Conservation (phyloP, 2,329 filamentous ascomycete species). For the Exophiala mesophila region DNA sequence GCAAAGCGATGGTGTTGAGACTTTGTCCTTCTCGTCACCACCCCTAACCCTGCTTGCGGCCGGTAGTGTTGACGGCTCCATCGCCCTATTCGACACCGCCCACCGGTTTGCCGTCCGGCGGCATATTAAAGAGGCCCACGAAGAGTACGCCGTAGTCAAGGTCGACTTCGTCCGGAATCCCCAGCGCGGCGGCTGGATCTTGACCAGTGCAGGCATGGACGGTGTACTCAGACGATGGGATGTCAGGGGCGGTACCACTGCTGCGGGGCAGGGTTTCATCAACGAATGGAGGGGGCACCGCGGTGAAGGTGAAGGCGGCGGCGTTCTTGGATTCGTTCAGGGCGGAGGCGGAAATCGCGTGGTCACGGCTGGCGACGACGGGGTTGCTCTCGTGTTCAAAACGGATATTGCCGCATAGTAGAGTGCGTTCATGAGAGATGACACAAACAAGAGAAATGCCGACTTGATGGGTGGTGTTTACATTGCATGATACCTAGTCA, state of each 20-base stretch:
- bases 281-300: conserved; percentile 89
- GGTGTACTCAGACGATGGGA: conserved; percentile 90
- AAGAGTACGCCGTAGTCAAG: conserved; percentile 86
- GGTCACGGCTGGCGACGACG: conserved; percentile 87
- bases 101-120: conserved; percentile 82
- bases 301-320: conserved; percentile 78
- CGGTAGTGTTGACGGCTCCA: conserved; percentile 61
- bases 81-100: conserved; percentile 80
- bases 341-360: conserved; percentile 57
- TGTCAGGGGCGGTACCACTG: conserved; percentile 59
- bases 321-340: conserved; percentile 87
- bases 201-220: conserved; percentile 89
- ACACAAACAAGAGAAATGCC: too few species aligned
- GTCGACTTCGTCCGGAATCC: conserved; percentile 63
- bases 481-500: too few species aligned
- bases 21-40: conserved; percentile 59
- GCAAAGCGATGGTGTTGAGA: conserved; percentile 75
- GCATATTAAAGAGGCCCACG: conserved; percentile 76
- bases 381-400: conserved; percentile 41
- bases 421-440: too few species aligned
- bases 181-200: conserved; percentile 55
- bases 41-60: conserved; percentile 58
- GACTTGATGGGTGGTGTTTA: too few species aligned
- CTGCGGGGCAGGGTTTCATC: conserved; percentile 62
- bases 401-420: conserved; percentile 14